These are phyloP conservation scores for Glycine tomentella DNA, from an alignment of 306 rosid genomes.

Conservation along the genomic window DNA sequence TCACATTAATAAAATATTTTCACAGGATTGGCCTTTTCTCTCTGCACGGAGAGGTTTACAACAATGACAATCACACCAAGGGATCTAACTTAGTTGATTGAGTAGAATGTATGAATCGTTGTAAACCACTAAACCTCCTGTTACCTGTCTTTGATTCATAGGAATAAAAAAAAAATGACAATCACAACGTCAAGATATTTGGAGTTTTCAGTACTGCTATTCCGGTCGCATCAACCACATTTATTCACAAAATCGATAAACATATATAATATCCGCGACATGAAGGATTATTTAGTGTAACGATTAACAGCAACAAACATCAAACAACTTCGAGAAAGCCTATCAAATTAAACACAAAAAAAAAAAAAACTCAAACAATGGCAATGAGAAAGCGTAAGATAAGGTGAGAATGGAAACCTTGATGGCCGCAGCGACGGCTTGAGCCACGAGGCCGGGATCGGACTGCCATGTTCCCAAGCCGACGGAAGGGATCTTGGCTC, in stretches of 20 bases:
- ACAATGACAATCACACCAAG: no score
- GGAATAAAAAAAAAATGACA: no score
- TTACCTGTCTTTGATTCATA: no score
- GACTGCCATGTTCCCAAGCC: slow-evolving; percentile 93
- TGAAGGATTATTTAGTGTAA: neutral
- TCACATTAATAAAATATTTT: no score
- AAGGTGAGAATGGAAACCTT: slow-evolving; percentile 50
- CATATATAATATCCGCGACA: neutral
- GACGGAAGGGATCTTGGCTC: slow-evolving; percentile 80
- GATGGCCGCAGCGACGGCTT: slow-evolving; percentile 71
- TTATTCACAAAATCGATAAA: neutral
- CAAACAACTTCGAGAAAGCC: neutral
- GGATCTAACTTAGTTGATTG: no score
- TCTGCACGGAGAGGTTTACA: no score
- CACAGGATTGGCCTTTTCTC: no score
- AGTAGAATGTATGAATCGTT: no score
- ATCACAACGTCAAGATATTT: no score
- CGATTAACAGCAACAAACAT: neutral
- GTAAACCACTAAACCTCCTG: no score
- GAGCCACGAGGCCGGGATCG: slow-evolving; percentile 70
- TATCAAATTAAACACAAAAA: neutral
- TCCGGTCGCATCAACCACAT: neutral
- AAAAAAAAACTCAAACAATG: neutral
- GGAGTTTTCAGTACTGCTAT: neutral
- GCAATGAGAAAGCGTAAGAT: neutral